Percentiles rank a stretch among this genome's conserved stretches.
These are phyloP conservation scores for Theileria sp. DNA, from an alignment of 169 alveolate genomes.

Conservation along the genomic window DNA sequence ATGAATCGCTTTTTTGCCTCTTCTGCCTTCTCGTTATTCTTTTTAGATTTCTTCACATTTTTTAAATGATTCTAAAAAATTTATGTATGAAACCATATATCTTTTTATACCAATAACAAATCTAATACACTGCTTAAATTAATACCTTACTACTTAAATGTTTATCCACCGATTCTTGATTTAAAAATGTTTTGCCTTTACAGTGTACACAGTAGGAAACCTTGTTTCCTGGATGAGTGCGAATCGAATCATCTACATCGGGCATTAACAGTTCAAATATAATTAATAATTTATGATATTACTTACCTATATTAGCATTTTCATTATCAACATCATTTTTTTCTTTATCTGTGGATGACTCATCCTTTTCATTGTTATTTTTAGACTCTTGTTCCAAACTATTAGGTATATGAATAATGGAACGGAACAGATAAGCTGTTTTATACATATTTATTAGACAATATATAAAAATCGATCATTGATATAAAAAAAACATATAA, in stretches of 20 bases:
- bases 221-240: constrained; percentile 29
- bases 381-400: constrained; percentile 1
- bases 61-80: constrained; percentile 24
- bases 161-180: constrained; percentile 54
- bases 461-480: neutral
- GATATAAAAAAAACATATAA: neutral
- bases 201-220: constrained; percentile 56
- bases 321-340: neutral
- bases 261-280: neutral
- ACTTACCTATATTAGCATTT: constrained; percentile 10
- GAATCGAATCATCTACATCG: constrained; percentile 20
- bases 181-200: constrained; percentile 50
- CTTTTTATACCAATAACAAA: neutral
- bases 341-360: neutral
- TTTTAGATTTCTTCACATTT: constrained; percentile 15
- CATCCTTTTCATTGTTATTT: neutral
- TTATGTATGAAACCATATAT: neutral
- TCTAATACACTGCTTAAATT: constrained; percentile 10
- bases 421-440: constrained; percentile 49
- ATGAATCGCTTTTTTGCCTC: neutral
- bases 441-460: constrained; percentile 35
- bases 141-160: constrained; percentile 60
- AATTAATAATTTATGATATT: neutral
- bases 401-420: constrained; percentile 46
- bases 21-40: neutral